Base-by-base conservation (phyloP, 2,329 filamentous ascomycete species). In the Phoma sp. region DNA sequence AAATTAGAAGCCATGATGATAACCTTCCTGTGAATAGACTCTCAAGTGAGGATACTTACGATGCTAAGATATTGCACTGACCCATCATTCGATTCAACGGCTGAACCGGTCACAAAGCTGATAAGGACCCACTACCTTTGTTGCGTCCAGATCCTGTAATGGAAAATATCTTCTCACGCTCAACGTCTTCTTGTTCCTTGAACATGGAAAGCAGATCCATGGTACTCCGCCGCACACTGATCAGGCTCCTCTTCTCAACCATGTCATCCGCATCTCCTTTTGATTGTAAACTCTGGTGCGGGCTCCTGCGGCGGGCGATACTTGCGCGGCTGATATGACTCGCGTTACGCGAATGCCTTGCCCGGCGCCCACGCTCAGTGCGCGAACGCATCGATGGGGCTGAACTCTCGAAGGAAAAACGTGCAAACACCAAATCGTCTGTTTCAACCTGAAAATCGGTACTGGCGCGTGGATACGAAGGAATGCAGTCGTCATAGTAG, bases 201-300 rank as follows among this genome's bases (percentile, higher is more conserved):
- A 75, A 72, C 43, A 70, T 62, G n/a, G 66, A 63, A 8, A 76
- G 59, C 56, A 78, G 57, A 58, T 78, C 75, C 65, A 75, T 71
- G 7, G 75, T 77, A 57, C 75, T 77, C n/a, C 65, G 68, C 37
- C 75, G 61, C 22, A 75, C 66, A 51, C 69, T 73, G n/a, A 66
- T 63, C 6, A 71, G 59, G 40, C 72, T 75, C 30, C 52, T 64
- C 30, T 60, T 61, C 25, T 69, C 65, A 1, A 44, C 43, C 22
- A 55, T 58, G 3, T 33, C 52, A 23, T 64, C 59, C 24, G 64
- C 60, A 5, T 62, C 57, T 11, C 32, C 57, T 36, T 41, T 32
- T 5, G 52, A 59, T 11, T 52, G n/a, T 24, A 65, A 59, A 32
- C 59, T 65, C 23, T 57, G 58, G 8, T 40, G 56, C 24, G 30